A percentile compares a stretch with the other conserved stretches of the same genome.
Conservation (phyloP, 768 basidiomycete genomes). For the Mrakia frigida region DNA sequence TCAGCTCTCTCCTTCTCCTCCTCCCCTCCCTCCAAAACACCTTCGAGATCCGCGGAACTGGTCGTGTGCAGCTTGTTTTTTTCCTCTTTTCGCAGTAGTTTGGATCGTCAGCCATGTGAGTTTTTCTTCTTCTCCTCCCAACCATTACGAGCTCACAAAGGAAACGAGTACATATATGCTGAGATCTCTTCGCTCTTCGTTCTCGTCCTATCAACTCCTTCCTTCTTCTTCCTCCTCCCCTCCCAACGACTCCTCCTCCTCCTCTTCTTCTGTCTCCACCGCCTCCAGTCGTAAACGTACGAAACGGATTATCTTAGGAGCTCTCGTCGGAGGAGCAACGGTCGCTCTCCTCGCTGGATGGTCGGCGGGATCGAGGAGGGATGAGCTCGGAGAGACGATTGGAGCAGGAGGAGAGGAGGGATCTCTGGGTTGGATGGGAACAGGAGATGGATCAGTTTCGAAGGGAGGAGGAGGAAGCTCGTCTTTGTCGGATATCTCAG, state of each 20-base stretch:
- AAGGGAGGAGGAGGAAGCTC: background rate
- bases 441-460: background rate
- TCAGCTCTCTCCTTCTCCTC: background rate
- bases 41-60: background rate
- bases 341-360: conserved; percentile 9
- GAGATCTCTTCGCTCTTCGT: no score
- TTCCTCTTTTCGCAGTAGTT: background rate
- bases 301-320: background rate
- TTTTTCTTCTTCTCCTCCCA: background rate
- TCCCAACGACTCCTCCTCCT: background rate
- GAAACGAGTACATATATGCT: background rate
- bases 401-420: background rate
- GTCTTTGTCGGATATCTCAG: background rate
- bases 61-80: background rate
- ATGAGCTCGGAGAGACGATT: background rate
- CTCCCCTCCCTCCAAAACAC: background rate
- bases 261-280: background rate
- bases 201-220: background rate
- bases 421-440: background rate
- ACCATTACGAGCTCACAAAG: background rate
- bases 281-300: background rate
- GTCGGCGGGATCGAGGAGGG: background rate
- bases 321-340: background rate
- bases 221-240: background rate
- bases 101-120: background rate